phyloP scores from a whole-genome alignment of 169 alveolate genomes.

The Cryptosporidium baileyi region DNA sequence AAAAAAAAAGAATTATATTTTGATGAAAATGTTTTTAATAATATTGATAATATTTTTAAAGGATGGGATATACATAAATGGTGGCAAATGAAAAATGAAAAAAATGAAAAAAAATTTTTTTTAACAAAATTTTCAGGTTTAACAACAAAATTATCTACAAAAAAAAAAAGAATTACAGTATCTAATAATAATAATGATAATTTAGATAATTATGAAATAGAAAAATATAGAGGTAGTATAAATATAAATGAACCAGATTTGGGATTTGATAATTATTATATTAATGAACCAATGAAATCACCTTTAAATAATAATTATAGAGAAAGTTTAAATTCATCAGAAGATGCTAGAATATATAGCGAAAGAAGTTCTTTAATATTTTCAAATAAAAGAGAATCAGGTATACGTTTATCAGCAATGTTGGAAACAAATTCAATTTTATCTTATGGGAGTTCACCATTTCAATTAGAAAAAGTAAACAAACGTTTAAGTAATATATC shows the following conservation, averaged over 20 bases:
- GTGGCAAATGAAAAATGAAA: conserved; percentile 14
- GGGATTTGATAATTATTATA: conserved; percentile 16
- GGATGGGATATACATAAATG: conserved; percentile 47
- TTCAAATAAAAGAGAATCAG: conserved; percentile 10
- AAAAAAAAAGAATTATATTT: background rate
- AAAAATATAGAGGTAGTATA: conserved; percentile 27
- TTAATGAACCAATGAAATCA: background rate
- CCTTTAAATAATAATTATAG: conserved; percentile 3
- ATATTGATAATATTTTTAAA: background rate
- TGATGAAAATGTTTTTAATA: background rate
- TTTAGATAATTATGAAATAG: conserved; percentile 8
- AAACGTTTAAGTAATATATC: background rate
- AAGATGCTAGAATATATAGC: background rate
- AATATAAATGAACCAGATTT: background rate
- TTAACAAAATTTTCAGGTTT: background rate
- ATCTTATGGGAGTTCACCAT: conserved; percentile 37
- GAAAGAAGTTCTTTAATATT: conserved; percentile 24
- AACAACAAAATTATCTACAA: background rate
- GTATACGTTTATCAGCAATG: conserved; percentile 42
- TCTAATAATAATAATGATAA: background rate
- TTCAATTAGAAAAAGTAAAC: background rate
- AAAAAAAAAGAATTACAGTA: background rate
- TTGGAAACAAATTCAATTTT: background rate
- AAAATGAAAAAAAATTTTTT: background rate
- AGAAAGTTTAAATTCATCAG: conserved; percentile 23